Evolutionary conservation across 2,329 filamentous ascomycete species (phyloP), one percentile per base, ranked within the genome.

Genomic region (Monosporascus sp.): DNA sequence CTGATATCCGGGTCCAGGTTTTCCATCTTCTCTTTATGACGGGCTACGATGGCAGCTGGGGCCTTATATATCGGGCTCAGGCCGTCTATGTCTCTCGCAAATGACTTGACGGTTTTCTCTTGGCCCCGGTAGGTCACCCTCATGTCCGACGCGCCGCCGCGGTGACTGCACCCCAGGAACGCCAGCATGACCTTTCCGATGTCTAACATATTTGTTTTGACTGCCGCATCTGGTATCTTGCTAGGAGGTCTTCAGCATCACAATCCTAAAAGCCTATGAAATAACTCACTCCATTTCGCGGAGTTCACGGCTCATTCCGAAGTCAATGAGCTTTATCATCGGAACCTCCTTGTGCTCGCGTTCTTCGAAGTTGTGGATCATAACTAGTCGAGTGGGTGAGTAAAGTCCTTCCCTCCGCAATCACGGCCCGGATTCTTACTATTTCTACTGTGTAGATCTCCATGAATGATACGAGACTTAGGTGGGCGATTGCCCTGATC

Each of bases 251-350:
- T 38, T 60, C 50, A 58, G 54, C 38, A 40, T 45, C 14, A 4
- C 7, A 20, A 51, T 7, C 0, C 26, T 2, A 8, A 7, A 7
- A 31, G 11, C 19, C 4, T 26, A 26, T 11, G 11, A 20, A 27
- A 31, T 3, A 1, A 45, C 55, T 56, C 45, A 61, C 57, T 48
- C 52, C n/a, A 14, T 49, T 20, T 1, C 22, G 38, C n/a, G 52
- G 48, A 56, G 7, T 14, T 53, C 53, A 8, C 53, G 41, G 27
- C 51, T 43, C 31, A 46, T 47, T 22, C 61, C 61, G 36, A 63
- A 62, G 52, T 63, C 61, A 43, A 63, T 62, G 19, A 62, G 48
- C 44, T 59, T 59, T 5, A 63, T 50, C 8, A 58, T 46, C 1
- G 60, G 59, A 3, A 62, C 46, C 5, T 41, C n/a, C 1, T 8